A percentile compares a stretch with the other conserved stretches of the same genome.
phyloP scores from a whole-genome alignment of 164 flowering plant species.

The Vitis riparia region DNA sequence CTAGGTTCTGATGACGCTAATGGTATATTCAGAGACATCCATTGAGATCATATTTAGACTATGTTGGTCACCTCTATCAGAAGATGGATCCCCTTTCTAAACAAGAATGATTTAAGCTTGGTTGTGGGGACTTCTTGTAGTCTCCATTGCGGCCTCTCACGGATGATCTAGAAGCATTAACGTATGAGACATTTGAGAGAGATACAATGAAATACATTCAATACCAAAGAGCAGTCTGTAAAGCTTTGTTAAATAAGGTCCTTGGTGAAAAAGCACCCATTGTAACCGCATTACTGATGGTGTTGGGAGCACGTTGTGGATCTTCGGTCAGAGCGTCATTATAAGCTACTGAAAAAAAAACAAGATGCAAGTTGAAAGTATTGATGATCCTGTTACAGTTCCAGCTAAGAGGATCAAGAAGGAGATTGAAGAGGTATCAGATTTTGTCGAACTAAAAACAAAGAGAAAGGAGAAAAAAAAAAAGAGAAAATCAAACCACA shows the following conservation, averaged over 20 bases:
- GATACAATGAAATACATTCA: slow-evolving; percentile 85
- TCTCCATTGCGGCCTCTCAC: slow-evolving; percentile 99
- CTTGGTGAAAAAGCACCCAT: slow-evolving; percentile 68
- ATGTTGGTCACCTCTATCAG: slow-evolving; percentile 58
- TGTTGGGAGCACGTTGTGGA: slow-evolving; percentile 98
- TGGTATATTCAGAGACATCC: no score
- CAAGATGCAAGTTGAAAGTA: slow-evolving; percentile 78
- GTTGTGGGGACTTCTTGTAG: slow-evolving; percentile 88
- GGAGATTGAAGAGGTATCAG: no score
- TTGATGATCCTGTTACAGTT: no score
- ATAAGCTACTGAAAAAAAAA: slow-evolving; percentile 98
- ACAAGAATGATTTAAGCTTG: slow-evolving; percentile 94
- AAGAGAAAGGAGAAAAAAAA: no score
- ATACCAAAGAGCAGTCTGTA: slow-evolving; percentile 84
- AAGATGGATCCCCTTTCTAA: slow-evolving; percentile 90
- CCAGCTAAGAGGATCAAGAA: no score
- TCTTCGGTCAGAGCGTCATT: slow-evolving; percentile 96
- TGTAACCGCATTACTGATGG: slow-evolving; percentile 79
- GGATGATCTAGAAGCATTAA: slow-evolving; percentile 99
- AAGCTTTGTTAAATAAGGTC: slow-evolving; percentile 84
- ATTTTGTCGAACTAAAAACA: no score
- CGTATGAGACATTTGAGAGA: slow-evolving; percentile 98
- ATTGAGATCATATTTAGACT: no score
- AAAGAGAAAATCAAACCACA: no score
- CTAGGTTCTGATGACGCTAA: no score